Evolutionary conservation across 225 moss, liverwort and hornwort species (phyloP).

Genomic region (Sphagnum tenellum): DNA sequence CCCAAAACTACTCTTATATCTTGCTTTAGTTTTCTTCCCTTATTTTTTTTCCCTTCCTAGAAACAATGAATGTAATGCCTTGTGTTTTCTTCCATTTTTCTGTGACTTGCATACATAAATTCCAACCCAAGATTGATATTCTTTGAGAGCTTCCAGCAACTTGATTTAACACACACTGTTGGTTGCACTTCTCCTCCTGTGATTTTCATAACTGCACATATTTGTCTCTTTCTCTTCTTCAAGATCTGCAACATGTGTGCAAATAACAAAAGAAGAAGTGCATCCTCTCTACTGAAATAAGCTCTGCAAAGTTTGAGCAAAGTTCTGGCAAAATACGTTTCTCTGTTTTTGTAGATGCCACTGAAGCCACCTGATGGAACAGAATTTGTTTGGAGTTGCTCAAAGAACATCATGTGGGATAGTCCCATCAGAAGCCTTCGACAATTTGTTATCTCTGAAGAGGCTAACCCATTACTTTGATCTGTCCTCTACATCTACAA

Average conservation of each 20-base stretch:
- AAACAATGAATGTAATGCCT: no score
- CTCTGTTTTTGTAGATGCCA: slow-evolving; percentile 18
- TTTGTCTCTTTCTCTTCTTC: neutral
- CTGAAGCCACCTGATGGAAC: slow-evolving; percentile 27
- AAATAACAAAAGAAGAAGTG: neutral
- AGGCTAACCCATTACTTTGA: slow-evolving; percentile 8
- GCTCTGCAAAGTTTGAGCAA: neutral
- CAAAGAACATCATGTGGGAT: slow-evolving; percentile 29
- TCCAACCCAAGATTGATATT: no score
- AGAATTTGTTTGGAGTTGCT: slow-evolving; percentile 27
- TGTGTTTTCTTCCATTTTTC: no score
- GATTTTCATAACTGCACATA: no score
- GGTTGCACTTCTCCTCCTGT: no score
- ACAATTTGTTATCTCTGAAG: slow-evolving; percentile 20
- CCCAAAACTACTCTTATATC: neutral
- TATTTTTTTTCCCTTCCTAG: no score
- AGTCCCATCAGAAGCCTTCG: slow-evolving; percentile 26
- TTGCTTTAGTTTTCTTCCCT: no score
- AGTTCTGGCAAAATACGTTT: neutral
- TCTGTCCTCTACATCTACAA: no score
- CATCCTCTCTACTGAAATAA: no score
- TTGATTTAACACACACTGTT: no score
- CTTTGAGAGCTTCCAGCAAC: no score
- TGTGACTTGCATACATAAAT: no score
- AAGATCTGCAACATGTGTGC: neutral